Evolutionary conservation across 2,329 filamentous ascomycete species (phyloP).

Genomic region (Diaporthe nobilis): DNA sequence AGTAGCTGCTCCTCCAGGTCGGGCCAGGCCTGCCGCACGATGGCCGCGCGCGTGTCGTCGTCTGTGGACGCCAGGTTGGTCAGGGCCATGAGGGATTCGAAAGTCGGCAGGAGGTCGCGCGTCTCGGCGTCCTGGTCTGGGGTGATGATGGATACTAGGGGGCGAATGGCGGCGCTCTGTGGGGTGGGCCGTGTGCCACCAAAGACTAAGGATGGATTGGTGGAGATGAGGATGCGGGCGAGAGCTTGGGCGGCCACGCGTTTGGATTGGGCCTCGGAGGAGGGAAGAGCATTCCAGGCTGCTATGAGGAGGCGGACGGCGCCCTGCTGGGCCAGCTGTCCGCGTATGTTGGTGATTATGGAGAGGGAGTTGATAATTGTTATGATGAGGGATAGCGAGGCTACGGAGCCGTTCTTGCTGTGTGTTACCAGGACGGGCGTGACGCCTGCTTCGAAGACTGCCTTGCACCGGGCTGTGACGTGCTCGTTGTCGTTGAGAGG

Average conservation of each 20-base stretch:
- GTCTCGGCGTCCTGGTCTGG: conserved; percentile 74
- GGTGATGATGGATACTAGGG: conserved; percentile 81
- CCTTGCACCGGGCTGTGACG: conserved; percentile 81
- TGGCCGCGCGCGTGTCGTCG: conserved; percentile 74
- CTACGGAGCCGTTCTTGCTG: conserved; percentile 78
- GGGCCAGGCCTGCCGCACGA: conserved; percentile 81
- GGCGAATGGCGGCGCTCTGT: conserved; percentile 84
- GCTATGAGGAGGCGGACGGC: conserved; percentile 87
- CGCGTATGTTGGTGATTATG: conserved; percentile 79
- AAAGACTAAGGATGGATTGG: conserved; percentile 88
- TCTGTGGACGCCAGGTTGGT: conserved; percentile 93
- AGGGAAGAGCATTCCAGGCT: conserved; percentile 73
- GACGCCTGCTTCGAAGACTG: conserved; percentile 83
- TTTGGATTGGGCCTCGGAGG: conserved; percentile 61
- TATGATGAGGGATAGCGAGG: conserved; percentile 79
- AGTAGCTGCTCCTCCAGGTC: conserved; percentile 88
- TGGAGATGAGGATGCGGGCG: conserved; percentile 87
- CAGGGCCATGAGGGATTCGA: conserved; percentile 90
- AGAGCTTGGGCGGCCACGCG: conserved; percentile 83
- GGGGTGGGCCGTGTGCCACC: conserved; percentile 81
- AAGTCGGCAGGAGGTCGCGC: conserved; percentile 87
- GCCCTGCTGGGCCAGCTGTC: conserved; percentile 92
- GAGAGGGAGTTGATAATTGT: conserved; percentile 85
- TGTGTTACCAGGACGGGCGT: conserved; percentile 83
- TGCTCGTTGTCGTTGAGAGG: conserved; percentile 82